These are phyloP conservation scores for Linanthus parryae DNA, from an alignment of 148 eudicot genomes.

Conservation along the genomic window DNA sequence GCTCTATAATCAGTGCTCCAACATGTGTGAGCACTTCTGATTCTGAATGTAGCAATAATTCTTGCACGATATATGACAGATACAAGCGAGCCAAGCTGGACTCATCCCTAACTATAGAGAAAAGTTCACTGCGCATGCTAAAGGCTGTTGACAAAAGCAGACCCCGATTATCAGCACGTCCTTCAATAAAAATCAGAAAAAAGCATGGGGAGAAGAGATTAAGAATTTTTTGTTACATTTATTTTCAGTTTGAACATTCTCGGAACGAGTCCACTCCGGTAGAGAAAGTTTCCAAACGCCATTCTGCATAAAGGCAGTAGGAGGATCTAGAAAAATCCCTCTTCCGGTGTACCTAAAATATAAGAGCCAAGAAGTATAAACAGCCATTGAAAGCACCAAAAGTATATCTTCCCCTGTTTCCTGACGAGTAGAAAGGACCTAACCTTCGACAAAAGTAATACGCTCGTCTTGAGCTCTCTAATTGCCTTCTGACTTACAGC, in stretches of 20 bases:
- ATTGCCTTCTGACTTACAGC: too few species aligned
- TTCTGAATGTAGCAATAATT: constrained; percentile 34
- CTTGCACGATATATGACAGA: constrained; percentile 41
- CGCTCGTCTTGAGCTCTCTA: too few species aligned
- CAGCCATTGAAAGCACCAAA: too few species aligned
- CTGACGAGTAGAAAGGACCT: neutral
- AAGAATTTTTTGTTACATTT: constrained; percentile 37
- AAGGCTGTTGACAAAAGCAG: constrained; percentile 43
- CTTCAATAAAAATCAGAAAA: neutral
- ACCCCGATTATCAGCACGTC: constrained; percentile 5
- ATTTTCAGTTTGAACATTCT: constrained; percentile 26
- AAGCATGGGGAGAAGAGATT: neutral
- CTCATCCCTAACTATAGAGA: constrained; percentile 53
- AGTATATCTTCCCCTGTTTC: neutral
- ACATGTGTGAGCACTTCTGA: constrained; percentile 32
- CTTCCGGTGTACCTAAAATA: constrained; percentile 79
- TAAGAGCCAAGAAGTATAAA: too few species aligned
- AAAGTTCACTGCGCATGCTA: constrained; percentile 53
- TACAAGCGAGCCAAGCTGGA: constrained; percentile 51
- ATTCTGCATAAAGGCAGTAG: constrained; percentile 54
- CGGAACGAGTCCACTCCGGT: constrained; percentile 44
- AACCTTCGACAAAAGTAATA: neutral
- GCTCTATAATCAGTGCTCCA: constrained; percentile 89
- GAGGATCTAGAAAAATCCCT: constrained; percentile 86
- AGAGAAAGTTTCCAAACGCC: constrained; percentile 66